phyloP scores from a whole-genome alignment of 2,329 filamentous ascomycete genomes.

The Dactylonectria estremocensis region DNA sequence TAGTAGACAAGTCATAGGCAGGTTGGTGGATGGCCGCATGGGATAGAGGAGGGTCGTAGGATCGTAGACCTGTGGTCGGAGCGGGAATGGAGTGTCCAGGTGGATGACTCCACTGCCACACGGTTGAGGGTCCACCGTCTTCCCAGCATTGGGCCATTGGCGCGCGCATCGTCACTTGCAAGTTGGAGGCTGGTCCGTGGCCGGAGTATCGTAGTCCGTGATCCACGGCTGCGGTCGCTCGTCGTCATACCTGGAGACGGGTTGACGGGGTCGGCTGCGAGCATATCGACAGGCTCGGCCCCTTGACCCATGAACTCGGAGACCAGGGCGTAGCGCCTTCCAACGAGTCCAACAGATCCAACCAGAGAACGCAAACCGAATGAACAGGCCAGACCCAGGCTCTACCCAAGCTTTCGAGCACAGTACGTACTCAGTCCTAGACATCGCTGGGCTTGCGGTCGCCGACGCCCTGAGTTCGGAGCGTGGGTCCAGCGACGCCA shows the following conservation, averaged over 20 bases:
- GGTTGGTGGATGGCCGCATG: background rate
- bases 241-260: conserved; percentile 31
- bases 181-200: conserved; percentile 1
- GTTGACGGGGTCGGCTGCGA: conserved; percentile 8
- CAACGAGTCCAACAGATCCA: background rate
- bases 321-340: conserved; percentile 39
- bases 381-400: conserved; percentile 31
- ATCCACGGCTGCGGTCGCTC: conserved; percentile 6
- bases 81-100: conserved; percentile 24
- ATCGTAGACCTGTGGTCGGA: background rate
- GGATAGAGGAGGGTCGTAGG: conserved; percentile 9
- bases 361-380: conserved; percentile 18
- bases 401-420: background rate
- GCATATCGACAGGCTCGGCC: conserved; percentile 15
- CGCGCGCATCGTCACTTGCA: conserved; percentile 21
- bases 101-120: conserved; percentile 27
- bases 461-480: conserved; percentile 31
- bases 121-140: conserved; percentile 22
- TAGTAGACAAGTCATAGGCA: conserved; percentile 1
- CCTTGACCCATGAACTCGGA: conserved; percentile 35
- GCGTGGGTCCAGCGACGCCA: conserved; percentile 40
- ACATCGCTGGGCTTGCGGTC: conserved; percentile 19
- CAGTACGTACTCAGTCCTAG: background rate
- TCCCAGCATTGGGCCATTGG: conserved; percentile 14
- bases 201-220: conserved; percentile 1